Evolutionary conservation across 1,139 yeast species (phyloP), one percentile per base, ranked within the genome.

Genomic region (Pichia sp.): DNA sequence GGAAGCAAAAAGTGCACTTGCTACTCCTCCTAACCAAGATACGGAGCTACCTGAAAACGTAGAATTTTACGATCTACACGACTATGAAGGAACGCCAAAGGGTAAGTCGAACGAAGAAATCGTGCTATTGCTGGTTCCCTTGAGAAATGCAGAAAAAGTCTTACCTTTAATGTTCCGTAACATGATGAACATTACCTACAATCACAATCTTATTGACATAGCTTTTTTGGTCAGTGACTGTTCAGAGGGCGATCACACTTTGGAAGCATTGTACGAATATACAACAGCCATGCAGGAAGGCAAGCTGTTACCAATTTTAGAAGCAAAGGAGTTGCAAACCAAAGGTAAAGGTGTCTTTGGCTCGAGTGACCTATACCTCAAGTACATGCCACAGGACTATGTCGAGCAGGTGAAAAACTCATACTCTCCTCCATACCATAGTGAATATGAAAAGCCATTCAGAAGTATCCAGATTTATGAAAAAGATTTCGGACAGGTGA

Each of bases 151-250:
- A 0, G 92, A 86, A 63, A 76, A 79, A 45, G 93, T 88, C 29
- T 73, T 90, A 56, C 91, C 95, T 9, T 76, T 88, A 75, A 90
- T 92, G 74, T 88, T 90, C 72, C 85, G 85, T 65, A 87, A 89
- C 70, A 73, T 90, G 68, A 86, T 87, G 90, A 88, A 88, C 68
- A 75, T 90, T 68, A 86, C 95, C 2, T 90, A 90, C 67, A 91
- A 90, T 56, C 97, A 90, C 67, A 77, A 80, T 33, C 74, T 87
- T 61, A 85, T 90, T 56, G 97, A 90, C 71, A 75, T 90, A 61
- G 95, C 93, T 34, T 89, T 90, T 66, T 75, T 90, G 65, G 93
- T 90, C 6, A 85, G 93, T 53, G 97, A 90, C 70, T 87, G 93
- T 64, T 81, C 90, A 1, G 84, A 84, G 59, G 80, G 77, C 53